Conservation (phyloP, 257 asterid species). For the Coffea eugenioides region DNA sequence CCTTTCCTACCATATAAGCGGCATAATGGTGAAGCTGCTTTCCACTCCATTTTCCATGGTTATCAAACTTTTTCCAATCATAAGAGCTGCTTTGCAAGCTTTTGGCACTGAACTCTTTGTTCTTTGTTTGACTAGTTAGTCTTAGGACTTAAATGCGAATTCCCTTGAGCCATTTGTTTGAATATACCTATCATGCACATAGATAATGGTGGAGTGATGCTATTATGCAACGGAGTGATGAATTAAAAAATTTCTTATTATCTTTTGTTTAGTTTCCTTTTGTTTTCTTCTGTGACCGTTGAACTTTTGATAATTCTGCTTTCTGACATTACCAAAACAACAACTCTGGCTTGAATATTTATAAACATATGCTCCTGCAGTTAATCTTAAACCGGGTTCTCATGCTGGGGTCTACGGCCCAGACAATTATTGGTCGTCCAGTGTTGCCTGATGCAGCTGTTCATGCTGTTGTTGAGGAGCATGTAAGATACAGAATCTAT, state of each 20-base stretch:
- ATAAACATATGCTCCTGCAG: conserved; percentile 40
- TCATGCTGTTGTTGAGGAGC: conserved; percentile 98
- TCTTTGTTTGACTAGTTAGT: not conserved
- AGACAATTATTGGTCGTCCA: conserved; percentile 90
- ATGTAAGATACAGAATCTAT: conserved; percentile 47
- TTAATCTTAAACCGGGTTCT: conserved; percentile 76
- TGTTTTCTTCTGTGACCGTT: not conserved
- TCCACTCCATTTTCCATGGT: not conserved
- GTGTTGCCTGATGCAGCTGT: conserved; percentile 87
- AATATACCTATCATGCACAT: too few species aligned
- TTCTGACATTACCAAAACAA: not conserved
- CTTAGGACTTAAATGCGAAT: not conserved
- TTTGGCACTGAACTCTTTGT: not conserved
- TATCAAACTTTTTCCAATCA: not conserved
- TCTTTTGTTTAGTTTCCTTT: not conserved
- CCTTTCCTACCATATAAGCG: not conserved
- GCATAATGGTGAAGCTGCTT: not conserved
- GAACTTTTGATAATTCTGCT: not conserved
- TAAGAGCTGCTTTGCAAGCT: not conserved
- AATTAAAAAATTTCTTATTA: not conserved
- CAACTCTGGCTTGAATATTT: not conserved
- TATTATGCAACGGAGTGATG: not conserved
- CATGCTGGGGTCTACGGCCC: conserved; percentile 73
- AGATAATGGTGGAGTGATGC: not conserved
- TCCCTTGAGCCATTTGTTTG: not conserved